Evolutionary conservation across 2,329 filamentous ascomycete genomes (phyloP), one percentile per base, ranked within the genome.

Genomic region (Penicillium digitatum): DNA sequence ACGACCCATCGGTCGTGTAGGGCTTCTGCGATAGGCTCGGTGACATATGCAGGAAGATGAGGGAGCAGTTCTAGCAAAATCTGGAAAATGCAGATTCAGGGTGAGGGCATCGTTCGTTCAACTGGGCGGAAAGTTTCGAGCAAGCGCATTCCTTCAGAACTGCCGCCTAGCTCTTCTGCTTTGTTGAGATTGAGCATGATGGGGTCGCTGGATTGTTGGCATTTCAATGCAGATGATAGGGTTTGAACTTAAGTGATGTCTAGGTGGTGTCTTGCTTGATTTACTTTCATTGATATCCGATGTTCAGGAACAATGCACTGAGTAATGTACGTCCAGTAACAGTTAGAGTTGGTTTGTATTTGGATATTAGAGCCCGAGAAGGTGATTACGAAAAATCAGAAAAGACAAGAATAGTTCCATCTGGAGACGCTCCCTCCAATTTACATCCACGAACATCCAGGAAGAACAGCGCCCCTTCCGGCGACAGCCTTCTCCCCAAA

Each of bases 401-500:
- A 45, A 20, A 27, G 1, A 16, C 22, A n/a, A 6, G 2, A 22
- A 11, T 14, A 12, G 16, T 1, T 0, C 9, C 1, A 47, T 3
- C 16, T 4, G 6, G 18, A n/a, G 10, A 3, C 18, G 16, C 16
- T 26, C 4, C 10, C 11, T 24, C 3, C 9, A 24, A 20, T 32
- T 69, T 56, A 75, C 62, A 76, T 54, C 67, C 69, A 74, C 10
- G 62, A 46, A 56, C 82, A 63, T 24, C 80, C 81, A 24, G 86
- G 86, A 64, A 88, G 80, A 27, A 93, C 83, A 5, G 89, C 89
- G 76, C 89, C 92, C 69, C 86, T 84, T 29, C 81, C 82, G 46
- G 83, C 83, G 58, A 96, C 83, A 74, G 87, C 88, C 46, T 95
- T 87, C 76, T 86, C 85, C 11, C 93, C 93, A 80, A 99, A 99